These are phyloP conservation scores for Bacterosira constricta DNA, from an alignment of 108 stramenopile genomes.

Conservation along the genomic window DNA sequence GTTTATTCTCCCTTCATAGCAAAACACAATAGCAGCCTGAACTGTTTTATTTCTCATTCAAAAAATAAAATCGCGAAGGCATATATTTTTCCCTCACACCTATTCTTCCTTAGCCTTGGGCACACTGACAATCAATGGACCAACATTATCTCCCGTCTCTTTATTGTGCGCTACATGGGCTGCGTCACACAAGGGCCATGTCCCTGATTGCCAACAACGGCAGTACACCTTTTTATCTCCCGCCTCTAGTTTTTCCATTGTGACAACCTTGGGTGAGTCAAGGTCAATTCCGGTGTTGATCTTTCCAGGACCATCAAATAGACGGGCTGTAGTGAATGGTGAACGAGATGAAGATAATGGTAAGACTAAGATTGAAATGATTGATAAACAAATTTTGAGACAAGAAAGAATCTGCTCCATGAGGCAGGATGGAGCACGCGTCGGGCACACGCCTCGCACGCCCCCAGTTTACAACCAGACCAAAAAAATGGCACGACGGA, in stretches of 20 bases:
- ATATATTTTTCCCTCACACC: neutral
- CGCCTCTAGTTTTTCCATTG: conserved; percentile 46
- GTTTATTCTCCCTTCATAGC: too few species aligned
- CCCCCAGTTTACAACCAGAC: too few species aligned
- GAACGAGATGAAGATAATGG: too few species aligned
- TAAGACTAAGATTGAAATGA: too few species aligned
- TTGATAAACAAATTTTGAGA: too few species aligned
- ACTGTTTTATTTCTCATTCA: neutral
- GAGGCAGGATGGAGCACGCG: too few species aligned
- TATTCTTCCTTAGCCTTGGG: conserved; percentile 37
- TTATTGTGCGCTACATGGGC: conserved; percentile 82
- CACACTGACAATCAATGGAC: conserved; percentile 86
- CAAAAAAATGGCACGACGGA: too few species aligned
- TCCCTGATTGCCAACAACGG: conserved; percentile 88
- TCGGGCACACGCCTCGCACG: too few species aligned
- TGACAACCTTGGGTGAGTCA: conserved; percentile 69
- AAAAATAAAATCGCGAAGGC: neutral
- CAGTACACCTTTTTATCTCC: conserved; percentile 84
- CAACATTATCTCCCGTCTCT: conserved; percentile 90
- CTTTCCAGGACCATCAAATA: conserved; percentile 31
- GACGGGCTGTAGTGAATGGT: too few species aligned
- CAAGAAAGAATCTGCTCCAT: too few species aligned
- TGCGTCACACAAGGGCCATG: conserved; percentile 89
- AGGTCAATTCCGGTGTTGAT: conserved; percentile 76
- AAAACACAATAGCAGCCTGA: neutral